Percentiles rank a stretch among this genome's conserved stretches.
These are phyloP conservation scores for Coemansia sp. DNA, from an alignment of 192 early-diverging fungal species.

Conservation along the genomic window DNA sequence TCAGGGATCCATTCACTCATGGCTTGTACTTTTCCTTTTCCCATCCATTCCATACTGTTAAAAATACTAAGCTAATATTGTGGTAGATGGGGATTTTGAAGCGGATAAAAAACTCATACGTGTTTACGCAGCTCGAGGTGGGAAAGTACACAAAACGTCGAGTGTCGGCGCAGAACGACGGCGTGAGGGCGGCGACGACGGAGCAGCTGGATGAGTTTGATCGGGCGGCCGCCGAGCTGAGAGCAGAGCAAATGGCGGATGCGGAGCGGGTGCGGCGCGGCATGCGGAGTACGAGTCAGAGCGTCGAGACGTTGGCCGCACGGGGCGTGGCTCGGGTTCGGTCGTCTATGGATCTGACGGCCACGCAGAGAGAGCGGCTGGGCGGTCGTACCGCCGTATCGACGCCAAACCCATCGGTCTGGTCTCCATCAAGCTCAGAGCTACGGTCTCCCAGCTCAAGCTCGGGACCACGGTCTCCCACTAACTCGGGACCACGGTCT, in stretches of 20 bases:
- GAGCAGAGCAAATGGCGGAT: slow-evolving; percentile 17
- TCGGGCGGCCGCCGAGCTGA: slow-evolving; percentile 31
- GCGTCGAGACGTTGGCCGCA: slow-evolving; percentile 17
- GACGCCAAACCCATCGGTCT: slow-evolving; percentile 7
- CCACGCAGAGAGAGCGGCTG: slow-evolving; percentile 23
- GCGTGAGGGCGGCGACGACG: slow-evolving; percentile 6
- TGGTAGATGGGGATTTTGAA: slow-evolving; percentile 44
- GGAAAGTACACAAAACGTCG: slow-evolving; percentile 59
- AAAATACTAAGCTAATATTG: not conserved
- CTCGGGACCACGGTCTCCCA: too few relatives aligned
- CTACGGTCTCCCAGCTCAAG: not conserved
- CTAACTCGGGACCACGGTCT: too few relatives aligned
- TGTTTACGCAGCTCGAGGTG: slow-evolving; percentile 57
- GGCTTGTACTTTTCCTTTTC: not conserved
- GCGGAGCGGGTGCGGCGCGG: slow-evolving; percentile 7
- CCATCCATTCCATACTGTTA: too few relatives aligned
- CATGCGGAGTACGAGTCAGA: slow-evolving; percentile 1
- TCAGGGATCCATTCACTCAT: not conserved
- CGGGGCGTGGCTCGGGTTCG: slow-evolving; percentile 9
- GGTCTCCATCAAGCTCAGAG: slow-evolving; percentile 7
- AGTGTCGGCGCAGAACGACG: not conserved
- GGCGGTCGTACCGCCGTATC: slow-evolving; percentile 19
- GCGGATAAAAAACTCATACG: slow-evolving; percentile 53
- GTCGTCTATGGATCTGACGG: slow-evolving; percentile 41
- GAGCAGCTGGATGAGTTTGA: slow-evolving; percentile 46